Evolutionary conservation across 345 rosid genomes (phyloP), one percentile per base, ranked within the genome.

Genomic region (Rhizophora mangle): DNA sequence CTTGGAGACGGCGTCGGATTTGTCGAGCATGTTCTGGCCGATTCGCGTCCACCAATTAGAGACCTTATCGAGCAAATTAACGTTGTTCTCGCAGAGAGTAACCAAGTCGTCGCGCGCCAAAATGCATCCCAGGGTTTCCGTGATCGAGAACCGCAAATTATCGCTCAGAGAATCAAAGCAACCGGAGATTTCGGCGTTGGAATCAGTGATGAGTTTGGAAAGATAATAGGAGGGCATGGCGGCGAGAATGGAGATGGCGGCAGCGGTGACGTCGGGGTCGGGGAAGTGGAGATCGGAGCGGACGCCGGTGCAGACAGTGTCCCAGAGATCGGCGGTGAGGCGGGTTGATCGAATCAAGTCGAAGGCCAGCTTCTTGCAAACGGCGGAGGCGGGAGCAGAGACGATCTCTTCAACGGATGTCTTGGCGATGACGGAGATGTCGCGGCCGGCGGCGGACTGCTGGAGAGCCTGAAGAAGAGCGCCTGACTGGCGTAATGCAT

Each of bases 291-390:
- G 89, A 83, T 94, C 97, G 39, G 84, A 66, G 67, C 91, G 88
- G 73, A 94, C 84, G 10, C 98, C 98, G 1, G 84, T 69, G 57
- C 88, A 85, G 66, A 94, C 95, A 29, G 93, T 81, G 66, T 94
- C 97, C 98, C 98, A 89, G 15, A 94, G 96, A 79, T 91, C 96
- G 58, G 97, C 88, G 30, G 98, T 87, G 37, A 94, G 89, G 15
- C 98, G 95, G 4, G 98, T 87, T 64, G 96, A 91, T n/a, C 98
- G 93, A 74, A 94, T 94, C 29, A 94, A 82, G 81, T 94, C 98
- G 76, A 94, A 94, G 3, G 98, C 88, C 43, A 94, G 97, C 77
- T 94, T 94, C 76, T 94, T 94, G 79, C 98, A 94, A 68, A 94
- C 95, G 57, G 98, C 98, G 27, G 98, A 94, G 24, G 98, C 89